Evolutionary conservation across 2,329 filamentous ascomycete genomes (phyloP), one percentile per base, ranked within the genome.

Genomic region (Graphiopsis chlorocephala): DNA sequence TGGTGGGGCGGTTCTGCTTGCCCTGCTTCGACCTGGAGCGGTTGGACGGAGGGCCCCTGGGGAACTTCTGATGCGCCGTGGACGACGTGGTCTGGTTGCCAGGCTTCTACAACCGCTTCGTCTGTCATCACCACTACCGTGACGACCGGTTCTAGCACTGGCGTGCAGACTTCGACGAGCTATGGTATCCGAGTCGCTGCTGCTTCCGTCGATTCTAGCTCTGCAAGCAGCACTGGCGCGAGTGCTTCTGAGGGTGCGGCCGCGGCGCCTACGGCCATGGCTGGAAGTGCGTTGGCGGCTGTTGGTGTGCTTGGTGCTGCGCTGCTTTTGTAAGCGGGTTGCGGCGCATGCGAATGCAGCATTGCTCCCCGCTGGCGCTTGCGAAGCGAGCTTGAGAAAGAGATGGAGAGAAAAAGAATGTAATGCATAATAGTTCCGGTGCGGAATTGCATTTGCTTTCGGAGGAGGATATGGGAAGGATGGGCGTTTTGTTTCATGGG

Each of bases 1-100:
- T 77, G 75, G 75, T 77, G 75, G 75, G 74, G 74, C 17, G 72
- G 70, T 33, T 64, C 66, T 45, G 74, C 68, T 5, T 77, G 75
- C 65, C 75, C 75, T 12, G 68, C 66, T 3, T 70, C 65, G 61
- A 76, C 74, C 23, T 77, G 75, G 75, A 68, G 67, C 59, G 72
- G 74, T 53, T 77, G 75, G 75, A 77, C 75, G 0, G 69, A 66
- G 23, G 73, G 69, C 31, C 57, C 72, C 17, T 77, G 73, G 72
- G 68, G 66, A 7, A 70, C 72, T 15, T n/a, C n/a, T 12, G 63
- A 68, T 59, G 73, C 74, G 20, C 75, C 75, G 4, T 77, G 75
- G 75, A 77, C 75, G 1, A 73, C 70, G 23, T 77, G 75, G 75
- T 66, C 71, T 6, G 74, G 68, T 23, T 77, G 75, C 67, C 67